phyloP scores from a whole-genome alignment of 208 protist genomes.

The Trypanosoma caninum region DNA sequence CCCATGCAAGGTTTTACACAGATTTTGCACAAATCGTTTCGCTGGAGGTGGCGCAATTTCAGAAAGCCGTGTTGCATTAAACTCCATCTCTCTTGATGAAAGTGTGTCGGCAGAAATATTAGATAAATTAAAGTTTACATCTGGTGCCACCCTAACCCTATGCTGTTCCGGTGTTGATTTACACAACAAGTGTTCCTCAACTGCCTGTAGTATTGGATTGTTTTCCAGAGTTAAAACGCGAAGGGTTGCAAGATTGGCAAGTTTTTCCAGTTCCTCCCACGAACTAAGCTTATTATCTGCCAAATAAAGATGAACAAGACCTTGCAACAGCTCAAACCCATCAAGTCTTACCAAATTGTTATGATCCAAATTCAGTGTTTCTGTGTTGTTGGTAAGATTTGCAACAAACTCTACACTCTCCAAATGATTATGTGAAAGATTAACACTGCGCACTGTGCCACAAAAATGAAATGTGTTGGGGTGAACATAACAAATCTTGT shows the following conservation, averaged over 20 bases:
- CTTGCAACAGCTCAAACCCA: conserved; percentile 28
- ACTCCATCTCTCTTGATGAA: background rate
- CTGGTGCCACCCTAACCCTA: conserved; percentile 1
- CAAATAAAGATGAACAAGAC: conserved; percentile 37
- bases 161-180: background rate
- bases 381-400: conserved; percentile 47
- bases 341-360: conserved; percentile 46
- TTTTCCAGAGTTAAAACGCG: conserved; percentile 33
- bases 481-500: conserved; percentile 40
- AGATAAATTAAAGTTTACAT: conserved; percentile 18
- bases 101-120: background rate
- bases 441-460: conserved; percentile 37
- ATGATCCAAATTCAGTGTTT: conserved; percentile 45
- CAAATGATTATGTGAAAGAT: conserved; percentile 63
- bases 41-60: conserved; percentile 12
- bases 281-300: conserved; percentile 36
- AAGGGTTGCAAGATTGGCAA: conserved; percentile 27
- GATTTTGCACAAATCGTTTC: conserved; percentile 1
- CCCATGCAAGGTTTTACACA: conserved; percentile 1
- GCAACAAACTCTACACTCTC: conserved; percentile 37
- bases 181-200: background rate
- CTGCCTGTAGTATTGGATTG: conserved; percentile 32
- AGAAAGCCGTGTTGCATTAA: conserved; percentile 1
- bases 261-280: conserved; percentile 29
- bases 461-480: conserved; percentile 45